Conservation (phyloP, 176 grass and related monocot genomes). For the Bothriochloa decipiens region DNA sequence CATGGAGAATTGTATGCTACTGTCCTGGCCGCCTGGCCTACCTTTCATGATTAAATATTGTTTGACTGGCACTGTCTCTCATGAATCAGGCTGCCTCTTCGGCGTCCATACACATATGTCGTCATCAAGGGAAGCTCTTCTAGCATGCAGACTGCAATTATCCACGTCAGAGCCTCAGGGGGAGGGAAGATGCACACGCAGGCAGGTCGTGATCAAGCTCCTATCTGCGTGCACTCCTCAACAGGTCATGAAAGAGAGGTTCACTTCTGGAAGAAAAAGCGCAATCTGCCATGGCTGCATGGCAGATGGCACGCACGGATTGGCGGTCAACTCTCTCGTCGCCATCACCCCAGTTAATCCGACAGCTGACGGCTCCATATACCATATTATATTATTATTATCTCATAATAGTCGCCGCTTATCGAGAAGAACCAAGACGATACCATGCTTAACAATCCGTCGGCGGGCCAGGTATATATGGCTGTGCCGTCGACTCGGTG, state of each 20-base stretch:
- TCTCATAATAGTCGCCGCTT: neutral
- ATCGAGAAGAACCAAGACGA: neutral
- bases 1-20: conserved; percentile 17
- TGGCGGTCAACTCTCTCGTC: conserved; percentile 28
- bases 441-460: neutral
- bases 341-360: neutral
- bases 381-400: neutral
- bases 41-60: conserved; percentile 39
- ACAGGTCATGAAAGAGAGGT: conserved; percentile 10
- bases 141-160: neutral
- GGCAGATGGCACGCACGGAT: neutral
- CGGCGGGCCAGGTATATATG: neutral
- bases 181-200: conserved; percentile 1
- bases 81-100: conserved; percentile 31
- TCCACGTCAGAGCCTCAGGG: neutral
- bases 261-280: neutral
- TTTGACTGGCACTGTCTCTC: conserved; percentile 18
- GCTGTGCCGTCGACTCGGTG: neutral
- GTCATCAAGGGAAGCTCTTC: neutral
- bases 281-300: neutral
- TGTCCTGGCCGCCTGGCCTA: neutral
- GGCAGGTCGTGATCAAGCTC: conserved; percentile 13
- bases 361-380: neutral
- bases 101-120: neutral
- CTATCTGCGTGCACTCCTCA: neutral